These are phyloP conservation scores for Eucalyptus victrix DNA, from an alignment of 345 rosid species.

Conservation along the genomic window DNA sequence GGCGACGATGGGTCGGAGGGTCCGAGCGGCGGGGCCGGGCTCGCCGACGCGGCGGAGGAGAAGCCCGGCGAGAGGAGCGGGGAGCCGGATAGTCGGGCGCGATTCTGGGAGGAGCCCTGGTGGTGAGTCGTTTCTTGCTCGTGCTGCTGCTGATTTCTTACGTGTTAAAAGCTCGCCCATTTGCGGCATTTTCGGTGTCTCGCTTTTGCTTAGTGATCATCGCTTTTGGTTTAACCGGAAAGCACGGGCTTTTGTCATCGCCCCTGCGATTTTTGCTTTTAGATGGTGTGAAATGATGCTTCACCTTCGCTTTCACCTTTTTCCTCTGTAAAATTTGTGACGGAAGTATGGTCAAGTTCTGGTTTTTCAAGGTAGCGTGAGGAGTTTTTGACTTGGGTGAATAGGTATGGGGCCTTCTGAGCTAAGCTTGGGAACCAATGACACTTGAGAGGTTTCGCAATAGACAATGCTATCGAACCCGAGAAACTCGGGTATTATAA, in stretches of 20 bases:
- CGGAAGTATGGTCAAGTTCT: background rate
- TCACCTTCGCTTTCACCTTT: background rate
- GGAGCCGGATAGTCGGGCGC: background rate
- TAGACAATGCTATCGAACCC: background rate
- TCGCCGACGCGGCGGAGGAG: background rate
- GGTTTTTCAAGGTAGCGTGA: background rate
- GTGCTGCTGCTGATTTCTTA: background rate
- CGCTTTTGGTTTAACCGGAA: background rate
- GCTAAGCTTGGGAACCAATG: background rate
- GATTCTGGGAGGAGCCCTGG: background rate
- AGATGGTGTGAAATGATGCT: background rate
- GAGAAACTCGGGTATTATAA: background rate
- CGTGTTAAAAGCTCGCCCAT: background rate
- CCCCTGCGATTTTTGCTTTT: background rate
- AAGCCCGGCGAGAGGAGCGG: background rate
- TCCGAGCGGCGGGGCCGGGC: background rate
- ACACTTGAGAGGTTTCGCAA: background rate
- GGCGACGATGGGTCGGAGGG: background rate
- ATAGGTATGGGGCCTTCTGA: background rate
- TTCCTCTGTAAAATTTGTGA: background rate
- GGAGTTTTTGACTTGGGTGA: background rate
- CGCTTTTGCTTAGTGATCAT: background rate
- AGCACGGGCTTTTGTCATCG: background rate
- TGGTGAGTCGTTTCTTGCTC: background rate
- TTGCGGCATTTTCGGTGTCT: background rate